These are phyloP conservation scores for Pyrus communis DNA, from an alignment of 306 rosid genomes.

Conservation along the genomic window DNA sequence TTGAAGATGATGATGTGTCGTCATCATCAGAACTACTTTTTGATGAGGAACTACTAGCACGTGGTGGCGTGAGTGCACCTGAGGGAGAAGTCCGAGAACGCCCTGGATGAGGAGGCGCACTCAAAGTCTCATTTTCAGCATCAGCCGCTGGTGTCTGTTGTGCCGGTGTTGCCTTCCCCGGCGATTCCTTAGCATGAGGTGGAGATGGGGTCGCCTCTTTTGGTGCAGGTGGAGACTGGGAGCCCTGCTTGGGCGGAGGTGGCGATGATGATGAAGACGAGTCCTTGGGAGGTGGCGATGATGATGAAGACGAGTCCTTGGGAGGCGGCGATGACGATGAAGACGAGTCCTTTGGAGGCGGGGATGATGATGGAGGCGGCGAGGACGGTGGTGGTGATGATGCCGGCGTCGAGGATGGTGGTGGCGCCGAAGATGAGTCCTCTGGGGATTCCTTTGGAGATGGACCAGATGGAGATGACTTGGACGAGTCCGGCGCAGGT, in stretches of 20 bases:
- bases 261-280: background rate
- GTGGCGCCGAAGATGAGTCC: background rate
- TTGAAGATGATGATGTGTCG: background rate
- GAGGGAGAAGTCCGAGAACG: background rate
- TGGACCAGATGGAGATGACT: background rate
- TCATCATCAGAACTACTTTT: background rate
- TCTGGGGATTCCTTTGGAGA: background rate
- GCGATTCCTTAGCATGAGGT: background rate
- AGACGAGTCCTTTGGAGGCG: background rate
- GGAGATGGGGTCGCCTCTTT: background rate
- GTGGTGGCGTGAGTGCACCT: background rate
- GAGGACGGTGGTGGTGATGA: constrained; percentile 14
- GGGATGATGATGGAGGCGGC: background rate
- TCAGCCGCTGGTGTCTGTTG: background rate
- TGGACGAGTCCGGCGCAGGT: constrained; percentile 4
- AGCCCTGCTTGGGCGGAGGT: background rate
- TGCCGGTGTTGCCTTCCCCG: background rate
- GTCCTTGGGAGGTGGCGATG: background rate
- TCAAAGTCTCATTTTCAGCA: background rate
- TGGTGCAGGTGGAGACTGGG: background rate
- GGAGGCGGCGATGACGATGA: constrained; percentile 1
- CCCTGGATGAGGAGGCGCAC: background rate
- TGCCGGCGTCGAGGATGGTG: background rate
- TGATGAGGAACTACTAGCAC: background rate
- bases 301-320: background rate